Base-by-base conservation (phyloP, 2,329 filamentous ascomycete genomes). In the Cadophora malorum region DNA sequence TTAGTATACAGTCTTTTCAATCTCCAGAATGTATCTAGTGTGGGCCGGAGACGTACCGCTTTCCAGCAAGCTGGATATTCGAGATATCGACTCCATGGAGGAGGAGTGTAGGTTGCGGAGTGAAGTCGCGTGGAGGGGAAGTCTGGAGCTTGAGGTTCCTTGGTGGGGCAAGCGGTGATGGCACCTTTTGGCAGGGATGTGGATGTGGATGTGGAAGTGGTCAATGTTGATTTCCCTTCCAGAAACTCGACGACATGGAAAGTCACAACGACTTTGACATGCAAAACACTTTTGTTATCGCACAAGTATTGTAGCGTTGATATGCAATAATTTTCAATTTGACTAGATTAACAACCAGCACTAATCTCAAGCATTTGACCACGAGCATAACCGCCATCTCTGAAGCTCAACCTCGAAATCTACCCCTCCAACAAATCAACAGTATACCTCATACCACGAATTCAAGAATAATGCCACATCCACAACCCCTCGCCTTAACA, bases 41-140 rank as follows among this genome's bases (percentile, higher is more conserved):
- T 28, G 33, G 31, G 38, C 55, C 9, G n/a, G n/a, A 33, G 47
- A 75, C 86, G 77, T 85, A 97, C 95, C 94, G 81, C 92, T 96
- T 84, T 98, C 96, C 80, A 99, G 90, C 82, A 98, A 88, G 79
- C 89, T 93, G 74, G 94, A 97, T 80, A 99, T 96, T 77, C 92
- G 88, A 72, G 95, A 94, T 78, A 98, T 94, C 25, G 95, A 97
- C 87, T 99, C 96, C 96, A 99, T 99, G 63, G 38, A 60, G 66
- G 38, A 60, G 66, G 64, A 67, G 66, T 50, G 59, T 64, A 67
- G 74, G 67, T 71, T 72, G 74, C 72, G 62, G 49, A 69, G 50
- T 33, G 35, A 19, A 45, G 21, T 64, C 50, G 63, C 35, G 52
- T 58, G 60, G 67, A 65, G 28, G 21, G 59, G 73, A 31, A 62